phyloP scores from a whole-genome alignment of 495 filamentous ascomycete genomes.

The Penicillium salamii region DNA sequence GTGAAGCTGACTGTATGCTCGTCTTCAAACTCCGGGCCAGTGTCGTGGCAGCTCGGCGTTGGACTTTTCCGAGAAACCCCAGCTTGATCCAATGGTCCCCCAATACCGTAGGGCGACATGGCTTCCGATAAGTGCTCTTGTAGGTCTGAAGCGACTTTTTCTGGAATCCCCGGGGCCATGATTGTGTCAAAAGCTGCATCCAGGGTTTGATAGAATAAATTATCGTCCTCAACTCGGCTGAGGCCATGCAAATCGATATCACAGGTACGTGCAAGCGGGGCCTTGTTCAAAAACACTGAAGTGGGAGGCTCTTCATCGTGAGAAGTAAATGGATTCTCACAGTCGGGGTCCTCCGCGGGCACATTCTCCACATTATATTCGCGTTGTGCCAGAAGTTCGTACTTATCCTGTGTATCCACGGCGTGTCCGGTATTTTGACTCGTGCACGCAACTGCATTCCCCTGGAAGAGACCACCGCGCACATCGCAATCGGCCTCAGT shows the following conservation, averaged over 20 bases:
- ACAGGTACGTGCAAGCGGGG: not conserved
- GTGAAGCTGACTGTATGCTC: no score
- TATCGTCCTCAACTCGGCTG: not conserved
- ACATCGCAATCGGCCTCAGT: no score
- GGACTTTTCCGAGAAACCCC: not conserved
- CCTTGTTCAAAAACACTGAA: not conserved
- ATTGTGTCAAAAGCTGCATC: slow-evolving; percentile 18
- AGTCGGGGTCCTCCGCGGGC: no score
- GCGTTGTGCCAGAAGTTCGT: no score
- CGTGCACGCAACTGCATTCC: no score
- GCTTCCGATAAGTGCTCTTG: not conserved
- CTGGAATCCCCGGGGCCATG: not conserved
- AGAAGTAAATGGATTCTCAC: no score
- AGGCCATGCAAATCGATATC: not conserved
- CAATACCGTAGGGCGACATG: not conserved
- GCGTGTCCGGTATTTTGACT: no score
- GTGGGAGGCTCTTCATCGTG: no score
- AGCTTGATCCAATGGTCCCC: not conserved
- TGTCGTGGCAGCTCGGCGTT: not conserved
- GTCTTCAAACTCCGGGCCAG: not conserved
- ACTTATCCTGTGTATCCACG: no score
- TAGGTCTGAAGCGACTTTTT: not conserved
- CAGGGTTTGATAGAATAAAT: slow-evolving; percentile 8
- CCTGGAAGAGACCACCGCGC: no score
- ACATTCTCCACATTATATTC: no score